Evolutionary conservation across 192 early-diverging fungal species (phyloP).

Genomic region (Gigaspora rosea): DNA sequence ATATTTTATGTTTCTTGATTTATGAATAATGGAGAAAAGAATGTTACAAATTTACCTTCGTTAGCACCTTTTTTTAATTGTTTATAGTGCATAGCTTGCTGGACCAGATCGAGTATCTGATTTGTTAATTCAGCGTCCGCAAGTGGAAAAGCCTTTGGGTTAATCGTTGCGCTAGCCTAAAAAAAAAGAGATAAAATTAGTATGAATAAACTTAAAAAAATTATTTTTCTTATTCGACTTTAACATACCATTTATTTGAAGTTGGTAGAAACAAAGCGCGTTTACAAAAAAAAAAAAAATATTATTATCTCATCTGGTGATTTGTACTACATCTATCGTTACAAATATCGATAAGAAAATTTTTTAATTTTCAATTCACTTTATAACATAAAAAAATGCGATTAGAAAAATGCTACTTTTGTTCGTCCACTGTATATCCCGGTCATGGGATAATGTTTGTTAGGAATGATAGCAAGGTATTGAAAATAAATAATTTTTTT

Average conservation of each 20-base stretch:
- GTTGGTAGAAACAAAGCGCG: too few species aligned
- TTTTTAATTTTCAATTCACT: not conserved
- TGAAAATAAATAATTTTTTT: not conserved
- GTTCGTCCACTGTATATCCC: constrained; percentile 94
- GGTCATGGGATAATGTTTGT: constrained; percentile 99
- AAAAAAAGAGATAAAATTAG: not conserved
- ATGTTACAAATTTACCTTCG: constrained; percentile 59
- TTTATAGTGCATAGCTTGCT: constrained; percentile 99
- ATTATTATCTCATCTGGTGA: not conserved
- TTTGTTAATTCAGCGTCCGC: constrained; percentile 88
- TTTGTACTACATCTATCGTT: too few species aligned
- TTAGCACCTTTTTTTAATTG: constrained; percentile 99
- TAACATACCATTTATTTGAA: not conserved
- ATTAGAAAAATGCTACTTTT: constrained; percentile 99
- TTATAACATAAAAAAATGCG: constrained; percentile 64
- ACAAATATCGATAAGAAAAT: not conserved
- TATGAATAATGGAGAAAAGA: not conserved
- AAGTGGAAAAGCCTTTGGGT: constrained; percentile 85
- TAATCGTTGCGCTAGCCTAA: constrained; percentile 40
- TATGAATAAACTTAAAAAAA: not conserved
- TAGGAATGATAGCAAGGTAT: constrained; percentile 94
- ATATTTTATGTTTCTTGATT: not conserved
- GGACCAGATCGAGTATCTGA: constrained; percentile 94
- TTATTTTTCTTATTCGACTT: constrained; percentile 8
- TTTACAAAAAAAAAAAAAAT: too few species aligned